phyloP scores from a whole-genome alignment of 306 rosid species.

The Lathyrus tuberosus region DNA sequence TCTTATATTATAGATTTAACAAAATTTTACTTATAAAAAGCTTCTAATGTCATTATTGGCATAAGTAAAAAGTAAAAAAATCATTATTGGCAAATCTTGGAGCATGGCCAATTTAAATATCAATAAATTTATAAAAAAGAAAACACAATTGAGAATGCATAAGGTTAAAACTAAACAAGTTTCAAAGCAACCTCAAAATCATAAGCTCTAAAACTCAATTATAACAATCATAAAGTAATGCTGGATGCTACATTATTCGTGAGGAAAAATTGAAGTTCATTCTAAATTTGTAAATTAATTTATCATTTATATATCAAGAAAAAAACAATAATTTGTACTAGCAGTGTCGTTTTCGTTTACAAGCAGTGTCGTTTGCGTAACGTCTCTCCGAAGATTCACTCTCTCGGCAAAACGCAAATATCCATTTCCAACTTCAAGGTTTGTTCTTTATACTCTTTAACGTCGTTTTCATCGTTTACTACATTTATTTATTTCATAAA shows the following conservation, averaged over 20 bases:
- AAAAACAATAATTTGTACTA: too few species aligned
- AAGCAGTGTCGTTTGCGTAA: conserved; percentile 43
- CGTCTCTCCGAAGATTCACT: conserved; percentile 48
- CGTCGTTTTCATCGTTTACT: conserved; percentile 39
- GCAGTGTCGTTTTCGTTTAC: conserved; percentile 38
- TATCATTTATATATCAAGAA: too few species aligned
- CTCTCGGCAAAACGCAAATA: conserved; percentile 32
- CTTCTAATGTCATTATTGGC: background rate
- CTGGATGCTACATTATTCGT: background rate
- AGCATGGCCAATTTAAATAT: background rate
- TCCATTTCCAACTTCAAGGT: conserved; percentile 24
- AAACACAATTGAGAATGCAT: background rate
- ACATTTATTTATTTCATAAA: background rate
- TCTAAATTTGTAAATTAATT: too few species aligned
- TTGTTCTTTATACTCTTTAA: conserved; percentile 21
- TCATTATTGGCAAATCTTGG: background rate
- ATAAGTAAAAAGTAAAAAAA: background rate
- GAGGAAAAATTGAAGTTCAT: background rate
- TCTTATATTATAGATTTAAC: too few species aligned
- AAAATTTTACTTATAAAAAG: too few species aligned
- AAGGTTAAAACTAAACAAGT: conserved; percentile 4
- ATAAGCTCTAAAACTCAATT: conserved; percentile 16
- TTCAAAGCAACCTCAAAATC: conserved; percentile 21
- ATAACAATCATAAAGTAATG: background rate
- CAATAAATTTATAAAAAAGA: background rate